These are phyloP conservation scores for Colletotrichum neosansevieriae DNA, from an alignment of 2,329 filamentous ascomycete genomes.

Conservation along the genomic window DNA sequence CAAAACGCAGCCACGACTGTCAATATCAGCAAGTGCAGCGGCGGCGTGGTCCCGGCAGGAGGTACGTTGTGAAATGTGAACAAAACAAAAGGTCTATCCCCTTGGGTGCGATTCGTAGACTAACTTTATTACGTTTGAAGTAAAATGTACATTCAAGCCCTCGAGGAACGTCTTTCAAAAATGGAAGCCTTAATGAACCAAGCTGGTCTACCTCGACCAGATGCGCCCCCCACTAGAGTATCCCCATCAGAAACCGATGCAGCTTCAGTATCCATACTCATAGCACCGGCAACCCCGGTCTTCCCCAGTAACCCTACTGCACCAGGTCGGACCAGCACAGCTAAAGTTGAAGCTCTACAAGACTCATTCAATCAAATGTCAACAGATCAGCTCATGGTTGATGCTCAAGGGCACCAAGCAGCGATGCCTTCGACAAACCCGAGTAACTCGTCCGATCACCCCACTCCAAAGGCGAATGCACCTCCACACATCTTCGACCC, in stretches of 20 bases:
- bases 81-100: no score
- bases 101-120: not conserved
- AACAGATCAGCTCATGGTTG: slow-evolving; percentile 13
- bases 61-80: slow-evolving; percentile 23
- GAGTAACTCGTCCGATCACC: not conserved
- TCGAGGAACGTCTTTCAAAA: slow-evolving; percentile 38
- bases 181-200: slow-evolving; percentile 37
- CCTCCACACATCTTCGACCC: not conserved
- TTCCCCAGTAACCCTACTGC: not conserved
- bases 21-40: slow-evolving; percentile 34
- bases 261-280: slow-evolving; percentile 24
- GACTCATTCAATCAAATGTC: slow-evolving; percentile 6
- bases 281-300: slow-evolving; percentile 13
- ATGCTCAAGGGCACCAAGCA: not conserved
- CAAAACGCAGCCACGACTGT: slow-evolving; percentile 28
- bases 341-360: slow-evolving; percentile 11
- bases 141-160: slow-evolving; percentile 37
- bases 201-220: slow-evolving; percentile 28
- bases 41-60: slow-evolving; percentile 36
- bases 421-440: not conserved
- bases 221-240: slow-evolving; percentile 24
- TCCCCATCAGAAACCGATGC: slow-evolving; percentile 35
- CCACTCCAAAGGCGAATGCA: not conserved
- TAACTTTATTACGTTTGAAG: not conserved
- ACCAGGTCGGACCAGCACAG: not conserved